A percentile compares a stretch with the other conserved stretches of the same genome.
Evolutionary conservation across 257 asterid genomes (phyloP).

Genomic region (Solanum pimpinellifolium): DNA sequence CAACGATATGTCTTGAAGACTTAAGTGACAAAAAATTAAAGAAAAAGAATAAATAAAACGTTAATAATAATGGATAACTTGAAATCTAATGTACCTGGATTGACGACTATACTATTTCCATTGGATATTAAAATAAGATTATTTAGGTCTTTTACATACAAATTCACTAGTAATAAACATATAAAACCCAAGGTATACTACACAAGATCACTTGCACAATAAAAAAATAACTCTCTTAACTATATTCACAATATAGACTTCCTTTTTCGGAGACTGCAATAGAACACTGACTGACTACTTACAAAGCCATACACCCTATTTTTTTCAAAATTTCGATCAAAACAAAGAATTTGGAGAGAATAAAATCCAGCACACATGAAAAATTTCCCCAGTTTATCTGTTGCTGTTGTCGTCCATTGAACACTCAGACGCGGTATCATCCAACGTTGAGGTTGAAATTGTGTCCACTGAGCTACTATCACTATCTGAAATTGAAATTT

Average conservation of each 20-base stretch:
- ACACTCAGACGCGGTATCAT: constrained; percentile 85
- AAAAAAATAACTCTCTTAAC: not conserved
- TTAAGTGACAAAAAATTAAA: not conserved
- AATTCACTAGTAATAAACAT: not conserved
- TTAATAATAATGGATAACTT: not conserved
- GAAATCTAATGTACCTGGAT: not conserved
- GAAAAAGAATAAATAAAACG: not conserved
- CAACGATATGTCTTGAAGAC: not conserved
- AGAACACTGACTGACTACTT: not conserved
- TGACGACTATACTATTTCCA: not conserved
- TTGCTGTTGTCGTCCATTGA: constrained; percentile 53
- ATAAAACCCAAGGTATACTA: not conserved
- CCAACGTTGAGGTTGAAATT: constrained; percentile 27
- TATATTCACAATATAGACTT: not conserved
- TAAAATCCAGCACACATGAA: not conserved
- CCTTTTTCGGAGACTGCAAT: not conserved
- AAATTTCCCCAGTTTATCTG: constrained; percentile 14
- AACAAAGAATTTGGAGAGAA: not conserved
- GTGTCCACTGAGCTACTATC: constrained; percentile 24
- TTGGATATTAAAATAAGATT: not conserved
- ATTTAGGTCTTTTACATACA: not conserved
- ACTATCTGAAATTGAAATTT: constrained; percentile 18
- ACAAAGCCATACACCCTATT: not conserved
- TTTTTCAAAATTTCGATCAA: not conserved
- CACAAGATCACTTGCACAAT: not conserved